Evolutionary conservation across 2,329 filamentous ascomycete species (phyloP).

Genomic region (Macroventuria anomochaeta): DNA sequence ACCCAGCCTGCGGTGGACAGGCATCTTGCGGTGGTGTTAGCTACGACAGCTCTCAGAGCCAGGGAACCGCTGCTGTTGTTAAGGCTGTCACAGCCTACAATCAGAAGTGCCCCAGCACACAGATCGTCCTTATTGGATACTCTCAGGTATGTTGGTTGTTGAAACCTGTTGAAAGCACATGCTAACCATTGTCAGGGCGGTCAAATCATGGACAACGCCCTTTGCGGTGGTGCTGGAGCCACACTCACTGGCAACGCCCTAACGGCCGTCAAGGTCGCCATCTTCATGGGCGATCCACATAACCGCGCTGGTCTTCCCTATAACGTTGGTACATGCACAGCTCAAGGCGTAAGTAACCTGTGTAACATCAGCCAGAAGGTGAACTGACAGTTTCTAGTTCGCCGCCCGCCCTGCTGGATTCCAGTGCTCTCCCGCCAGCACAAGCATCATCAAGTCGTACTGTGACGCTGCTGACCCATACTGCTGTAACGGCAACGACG

Average conservation of each 20-base stretch:
- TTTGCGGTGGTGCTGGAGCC: conserved; percentile 62
- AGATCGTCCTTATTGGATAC: conserved; percentile 68
- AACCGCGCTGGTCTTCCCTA: conserved; percentile 63
- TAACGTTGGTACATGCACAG: conserved; percentile 66
- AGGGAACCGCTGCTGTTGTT: conserved; percentile 65
- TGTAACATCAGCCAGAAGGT: neutral
- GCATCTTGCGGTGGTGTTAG: conserved; percentile 63
- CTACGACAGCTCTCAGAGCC: conserved; percentile 65
- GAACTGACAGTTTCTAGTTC: conserved; percentile 56
- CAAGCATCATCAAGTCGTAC: conserved; percentile 67
- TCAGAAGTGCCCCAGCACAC: conserved; percentile 61
- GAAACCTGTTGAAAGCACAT: neutral
- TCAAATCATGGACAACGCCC: conserved; percentile 68
- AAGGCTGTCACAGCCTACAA: conserved; percentile 66
- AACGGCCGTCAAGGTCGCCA: conserved; percentile 65
- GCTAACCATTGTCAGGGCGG: conserved; percentile 56
- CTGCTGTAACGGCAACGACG: conserved; percentile 69
- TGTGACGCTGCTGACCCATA: conserved; percentile 70
- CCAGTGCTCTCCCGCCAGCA: conserved; percentile 59
- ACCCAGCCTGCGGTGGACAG: conserved; percentile 68
- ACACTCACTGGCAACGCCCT: conserved; percentile 59
- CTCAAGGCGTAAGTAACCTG: conserved; percentile 61
- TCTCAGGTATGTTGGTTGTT: conserved; percentile 57
- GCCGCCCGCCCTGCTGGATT: conserved; percentile 65
- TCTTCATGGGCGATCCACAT: conserved; percentile 70